Evolutionary conservation across 2,329 filamentous ascomycete species (phyloP).

Genomic region (Phoma sp.): DNA sequence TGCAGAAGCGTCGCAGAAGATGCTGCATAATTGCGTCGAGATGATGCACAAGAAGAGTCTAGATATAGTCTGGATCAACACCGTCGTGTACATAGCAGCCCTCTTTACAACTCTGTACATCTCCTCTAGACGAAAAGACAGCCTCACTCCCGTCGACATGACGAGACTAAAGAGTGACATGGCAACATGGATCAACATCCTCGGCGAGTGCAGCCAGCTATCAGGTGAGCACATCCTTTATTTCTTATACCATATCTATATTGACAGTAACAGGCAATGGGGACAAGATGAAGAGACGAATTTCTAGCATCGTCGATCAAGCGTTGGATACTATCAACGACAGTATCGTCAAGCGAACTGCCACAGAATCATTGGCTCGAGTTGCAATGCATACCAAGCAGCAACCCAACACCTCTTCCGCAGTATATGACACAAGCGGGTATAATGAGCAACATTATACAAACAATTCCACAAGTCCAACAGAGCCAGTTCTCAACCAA

Average conservation of each 20-base stretch:
- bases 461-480: conserved; percentile 19
- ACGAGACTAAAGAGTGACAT: conserved; percentile 69
- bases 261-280: conserved; percentile 51
- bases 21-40: conserved; percentile 65
- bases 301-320: conserved; percentile 57
- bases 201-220: conserved; percentile 70
- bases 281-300: conserved; percentile 54
- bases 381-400: conserved; percentile 42
- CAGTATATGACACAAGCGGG: conserved; percentile 31
- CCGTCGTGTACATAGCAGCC: conserved; percentile 73
- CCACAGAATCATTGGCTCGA: conserved; percentile 52
- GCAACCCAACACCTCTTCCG: conserved; percentile 21
- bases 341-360: conserved; percentile 51
- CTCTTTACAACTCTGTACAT: conserved; percentile 75
- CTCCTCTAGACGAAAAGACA: conserved; percentile 69
- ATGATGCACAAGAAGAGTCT: conserved; percentile 70
- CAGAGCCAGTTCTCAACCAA: conserved; percentile 32
- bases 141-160: conserved; percentile 65
- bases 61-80: conserved; percentile 80
- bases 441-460: conserved; percentile 35
- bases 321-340: conserved; percentile 56
- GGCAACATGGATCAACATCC: conserved; percentile 70
- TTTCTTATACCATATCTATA: background rate
- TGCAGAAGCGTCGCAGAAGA: conserved; percentile 67
- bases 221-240: conserved; percentile 60